Conservation (phyloP, 108 stramenopile species). For the Cafeteria roenbergensis region DNA sequence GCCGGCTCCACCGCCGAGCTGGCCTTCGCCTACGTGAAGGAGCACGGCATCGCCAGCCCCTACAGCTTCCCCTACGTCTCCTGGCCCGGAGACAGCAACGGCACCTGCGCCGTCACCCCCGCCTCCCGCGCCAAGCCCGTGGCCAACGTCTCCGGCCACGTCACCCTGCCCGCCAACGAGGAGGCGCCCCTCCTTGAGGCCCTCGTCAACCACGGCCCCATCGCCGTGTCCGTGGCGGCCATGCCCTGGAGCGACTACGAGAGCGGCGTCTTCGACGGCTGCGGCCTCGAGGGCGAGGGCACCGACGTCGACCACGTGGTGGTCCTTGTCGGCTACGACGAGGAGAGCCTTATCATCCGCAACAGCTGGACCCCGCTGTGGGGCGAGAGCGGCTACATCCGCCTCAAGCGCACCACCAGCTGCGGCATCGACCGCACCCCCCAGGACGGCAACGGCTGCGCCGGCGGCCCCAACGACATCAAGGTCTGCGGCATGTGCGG, state of each 20-base stretch:
- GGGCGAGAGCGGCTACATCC: conserved; percentile 42
- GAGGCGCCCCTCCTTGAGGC: conserved; percentile 62
- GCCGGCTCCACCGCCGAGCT: conserved; percentile 52
- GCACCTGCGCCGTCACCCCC: conserved; percentile 1
- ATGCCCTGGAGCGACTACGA: conserved; percentile 48
- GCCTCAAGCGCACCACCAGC: conserved; percentile 15
- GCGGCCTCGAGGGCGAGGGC: neutral
- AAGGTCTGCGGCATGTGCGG: conserved; percentile 63
- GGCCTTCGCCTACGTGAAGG: conserved; percentile 49
- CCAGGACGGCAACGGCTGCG: conserved; percentile 59
- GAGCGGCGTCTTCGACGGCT: conserved; percentile 42
- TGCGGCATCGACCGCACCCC: conserved; percentile 31
- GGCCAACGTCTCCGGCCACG: conserved; percentile 56
- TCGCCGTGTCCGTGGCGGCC: conserved; percentile 59
- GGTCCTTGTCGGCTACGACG: conserved; percentile 66
- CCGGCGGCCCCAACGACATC: conserved; percentile 48
- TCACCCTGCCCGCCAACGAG: conserved; percentile 56
- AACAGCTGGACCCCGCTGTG: conserved; percentile 42
- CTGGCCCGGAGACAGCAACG: neutral
- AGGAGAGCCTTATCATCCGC: conserved; percentile 33
- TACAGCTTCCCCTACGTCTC: conserved; percentile 45
- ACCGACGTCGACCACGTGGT: conserved; percentile 65
- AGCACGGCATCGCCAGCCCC: conserved; percentile 48
- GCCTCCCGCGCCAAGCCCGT: conserved; percentile 15
- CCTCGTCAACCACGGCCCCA: conserved; percentile 58